Conservation (phyloP, 1,284 basidiomycete species). For the Ustilago crameri region DNA sequence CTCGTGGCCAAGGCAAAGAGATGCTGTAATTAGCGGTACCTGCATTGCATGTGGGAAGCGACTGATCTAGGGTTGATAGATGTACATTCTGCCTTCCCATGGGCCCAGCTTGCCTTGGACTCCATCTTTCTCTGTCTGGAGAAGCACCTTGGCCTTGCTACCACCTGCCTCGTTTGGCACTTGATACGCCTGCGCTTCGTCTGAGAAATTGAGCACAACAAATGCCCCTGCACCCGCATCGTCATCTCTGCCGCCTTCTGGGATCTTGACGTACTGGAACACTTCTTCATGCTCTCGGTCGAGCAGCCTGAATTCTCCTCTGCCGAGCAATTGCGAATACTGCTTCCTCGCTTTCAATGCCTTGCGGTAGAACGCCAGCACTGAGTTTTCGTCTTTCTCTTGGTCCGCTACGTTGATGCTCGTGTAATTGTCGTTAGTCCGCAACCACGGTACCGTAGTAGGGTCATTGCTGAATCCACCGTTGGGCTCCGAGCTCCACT, state of each 20-base stretch:
- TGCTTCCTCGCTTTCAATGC: conserved; percentile 74
- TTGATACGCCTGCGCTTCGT: conserved; percentile 12
- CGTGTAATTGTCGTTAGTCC: conserved; percentile 76
- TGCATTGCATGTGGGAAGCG: conserved; percentile 3
- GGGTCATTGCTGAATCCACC: conserved; percentile 76
- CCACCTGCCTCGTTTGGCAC: conserved; percentile 32
- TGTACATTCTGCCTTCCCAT: conserved; percentile 37
- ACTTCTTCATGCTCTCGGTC: conserved; percentile 71
- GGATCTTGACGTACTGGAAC: conserved; percentile 73
- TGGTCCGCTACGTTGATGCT: conserved; percentile 75
- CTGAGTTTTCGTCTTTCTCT: conserved; percentile 71
- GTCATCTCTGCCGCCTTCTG: conserved; percentile 65
- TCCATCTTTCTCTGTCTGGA: conserved; percentile 10
- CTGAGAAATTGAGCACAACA: conserved; percentile 43
- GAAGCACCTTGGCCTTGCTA: conserved; percentile 12
- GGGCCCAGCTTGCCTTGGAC: conserved; percentile 17
- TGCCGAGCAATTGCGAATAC: conserved; percentile 72
- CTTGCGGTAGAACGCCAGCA: conserved; percentile 74
- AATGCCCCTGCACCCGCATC: conserved; percentile 21
- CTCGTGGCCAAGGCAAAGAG: too few relatives aligned
- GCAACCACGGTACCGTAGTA: conserved; percentile 76
- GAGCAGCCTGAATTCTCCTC: conserved; percentile 74
- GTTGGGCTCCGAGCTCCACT: conserved; percentile 74
- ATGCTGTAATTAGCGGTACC: neutral
- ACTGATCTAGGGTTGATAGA: conserved; percentile 11